Conservation (phyloP, 2,329 filamentous ascomycete genomes). For the Cadophora sp. region DNA sequence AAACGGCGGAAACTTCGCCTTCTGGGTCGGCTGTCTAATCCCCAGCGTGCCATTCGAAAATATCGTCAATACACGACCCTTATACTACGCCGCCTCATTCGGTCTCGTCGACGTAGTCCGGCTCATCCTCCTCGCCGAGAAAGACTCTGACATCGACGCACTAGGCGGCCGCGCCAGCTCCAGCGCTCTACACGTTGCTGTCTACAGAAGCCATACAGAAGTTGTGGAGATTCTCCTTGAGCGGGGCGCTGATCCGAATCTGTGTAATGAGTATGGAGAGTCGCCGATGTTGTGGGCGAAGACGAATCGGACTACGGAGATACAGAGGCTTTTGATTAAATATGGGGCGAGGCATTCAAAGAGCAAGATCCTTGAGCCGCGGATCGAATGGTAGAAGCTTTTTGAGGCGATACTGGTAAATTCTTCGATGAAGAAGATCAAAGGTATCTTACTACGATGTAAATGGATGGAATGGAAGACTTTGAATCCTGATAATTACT, state of each 20-base stretch:
- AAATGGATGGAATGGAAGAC: background rate
- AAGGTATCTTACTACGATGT: background rate
- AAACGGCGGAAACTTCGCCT: constrained; percentile 33
- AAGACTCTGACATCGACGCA: constrained; percentile 31
- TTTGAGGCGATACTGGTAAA: background rate
- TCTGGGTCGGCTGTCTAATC: constrained; percentile 34
- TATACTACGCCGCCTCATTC: constrained; percentile 38
- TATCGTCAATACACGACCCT: constrained; percentile 30
- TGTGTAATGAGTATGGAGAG: constrained; percentile 26
- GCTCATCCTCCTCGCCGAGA: constrained; percentile 30
- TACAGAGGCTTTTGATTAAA: constrained; percentile 31
- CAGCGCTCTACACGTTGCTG: constrained; percentile 35
- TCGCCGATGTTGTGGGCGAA: constrained; percentile 33
- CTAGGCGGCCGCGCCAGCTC: constrained; percentile 33
- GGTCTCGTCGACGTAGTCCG: constrained; percentile 33
- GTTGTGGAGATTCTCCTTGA: constrained; percentile 34
- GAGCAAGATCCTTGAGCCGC: background rate
- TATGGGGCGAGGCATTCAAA: constrained; percentile 28
- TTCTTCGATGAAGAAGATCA: background rate
- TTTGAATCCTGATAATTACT: background rate
- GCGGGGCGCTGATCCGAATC: constrained; percentile 34
- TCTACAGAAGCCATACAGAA: constrained; percentile 31
- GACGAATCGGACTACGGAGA: constrained; percentile 14
- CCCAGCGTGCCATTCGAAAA: constrained; percentile 20
- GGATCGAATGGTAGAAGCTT: background rate